Percentiles rank a stretch among this genome's conserved stretches.
These are phyloP conservation scores for Flaveria bidentis DNA, from an alignment of 129 eudicot genomes.

Conservation along the genomic window DNA sequence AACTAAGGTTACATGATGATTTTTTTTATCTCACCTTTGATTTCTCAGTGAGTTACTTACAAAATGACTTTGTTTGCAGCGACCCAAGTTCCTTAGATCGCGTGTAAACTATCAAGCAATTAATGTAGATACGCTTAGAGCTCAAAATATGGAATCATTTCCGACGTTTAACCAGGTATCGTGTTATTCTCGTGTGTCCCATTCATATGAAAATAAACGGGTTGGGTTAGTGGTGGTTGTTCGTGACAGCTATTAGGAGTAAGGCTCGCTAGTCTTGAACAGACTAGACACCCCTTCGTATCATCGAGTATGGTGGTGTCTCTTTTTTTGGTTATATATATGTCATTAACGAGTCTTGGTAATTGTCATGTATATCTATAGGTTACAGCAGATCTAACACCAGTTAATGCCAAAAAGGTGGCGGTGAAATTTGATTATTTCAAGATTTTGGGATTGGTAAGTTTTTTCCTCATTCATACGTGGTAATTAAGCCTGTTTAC, in stretches of 20 bases:
- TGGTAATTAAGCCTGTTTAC: background rate
- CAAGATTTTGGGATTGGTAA: slow-evolving; percentile 68
- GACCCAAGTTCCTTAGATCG: slow-evolving; percentile 65
- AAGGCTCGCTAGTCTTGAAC: too few species aligned
- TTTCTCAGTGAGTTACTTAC: slow-evolving; percentile 1
- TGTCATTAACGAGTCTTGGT: background rate
- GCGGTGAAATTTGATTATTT: slow-evolving; percentile 70
- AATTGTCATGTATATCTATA: slow-evolving; percentile 18
- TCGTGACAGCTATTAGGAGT: too few species aligned
- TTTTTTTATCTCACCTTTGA: background rate
- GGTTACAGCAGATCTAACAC: slow-evolving; percentile 74
- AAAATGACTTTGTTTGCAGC: slow-evolving; percentile 35
- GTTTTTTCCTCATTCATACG: background rate
- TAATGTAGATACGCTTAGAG: slow-evolving; percentile 66
- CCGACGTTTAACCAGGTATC: slow-evolving; percentile 71
- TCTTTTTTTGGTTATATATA: background rate
- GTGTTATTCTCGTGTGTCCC: background rate
- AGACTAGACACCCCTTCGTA: too few species aligned
- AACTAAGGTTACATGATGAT: slow-evolving; percentile 45
- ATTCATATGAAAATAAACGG: background rate
- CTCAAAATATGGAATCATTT: slow-evolving; percentile 75
- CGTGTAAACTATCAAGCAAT: slow-evolving; percentile 65
- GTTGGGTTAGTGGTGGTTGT: too few species aligned
- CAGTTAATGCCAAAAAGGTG: slow-evolving; percentile 57
- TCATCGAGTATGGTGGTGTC: background rate